Evolutionary conservation across 805 yeast genomes (phyloP).

Genomic region (Clavispora santaluciae): DNA sequence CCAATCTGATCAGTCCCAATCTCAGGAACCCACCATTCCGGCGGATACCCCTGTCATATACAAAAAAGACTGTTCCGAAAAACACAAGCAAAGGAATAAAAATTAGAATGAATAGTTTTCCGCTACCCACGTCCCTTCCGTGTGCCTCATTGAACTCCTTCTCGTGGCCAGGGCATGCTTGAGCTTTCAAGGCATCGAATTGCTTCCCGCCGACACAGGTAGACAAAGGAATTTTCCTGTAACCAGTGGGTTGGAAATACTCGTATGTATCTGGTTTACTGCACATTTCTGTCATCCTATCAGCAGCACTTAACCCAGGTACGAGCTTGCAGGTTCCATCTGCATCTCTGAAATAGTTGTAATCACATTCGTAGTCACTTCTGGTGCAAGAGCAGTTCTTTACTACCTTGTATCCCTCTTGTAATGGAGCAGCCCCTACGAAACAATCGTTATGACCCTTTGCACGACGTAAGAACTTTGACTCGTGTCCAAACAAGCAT

Average conservation of each 20-base stretch:
- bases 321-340: constrained; percentile 88
- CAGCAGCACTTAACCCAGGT: constrained; percentile 65
- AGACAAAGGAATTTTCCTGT: constrained; percentile 77
- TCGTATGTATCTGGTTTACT: constrained; percentile 52
- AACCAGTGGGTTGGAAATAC: constrained; percentile 88
- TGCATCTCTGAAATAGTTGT: constrained; percentile 60
- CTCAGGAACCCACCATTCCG: constrained; percentile 71
- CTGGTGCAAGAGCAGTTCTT: constrained; percentile 81
- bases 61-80: constrained; percentile 54
- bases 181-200: constrained; percentile 59
- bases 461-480: constrained; percentile 38
- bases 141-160: constrained; percentile 53
- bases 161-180: constrained; percentile 87
- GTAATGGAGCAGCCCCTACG: constrained; percentile 57
- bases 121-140: constrained; percentile 51
- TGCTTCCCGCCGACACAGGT: constrained; percentile 80
- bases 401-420: constrained; percentile 49
- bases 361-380: constrained; percentile 91
- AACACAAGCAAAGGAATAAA: constrained; percentile 54
- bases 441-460: constrained; percentile 57
- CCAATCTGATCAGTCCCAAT: constrained; percentile 83
- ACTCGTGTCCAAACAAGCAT: constrained; percentile 42
- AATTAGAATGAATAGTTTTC: constrained; percentile 44
- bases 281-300: constrained; percentile 57
- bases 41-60: constrained; percentile 76